Percentiles rank a stretch among this genome's conserved stretches.
phyloP scores from a whole-genome alignment of 1,284 basidiomycete genomes.

The Volvariella surrecta region DNA sequence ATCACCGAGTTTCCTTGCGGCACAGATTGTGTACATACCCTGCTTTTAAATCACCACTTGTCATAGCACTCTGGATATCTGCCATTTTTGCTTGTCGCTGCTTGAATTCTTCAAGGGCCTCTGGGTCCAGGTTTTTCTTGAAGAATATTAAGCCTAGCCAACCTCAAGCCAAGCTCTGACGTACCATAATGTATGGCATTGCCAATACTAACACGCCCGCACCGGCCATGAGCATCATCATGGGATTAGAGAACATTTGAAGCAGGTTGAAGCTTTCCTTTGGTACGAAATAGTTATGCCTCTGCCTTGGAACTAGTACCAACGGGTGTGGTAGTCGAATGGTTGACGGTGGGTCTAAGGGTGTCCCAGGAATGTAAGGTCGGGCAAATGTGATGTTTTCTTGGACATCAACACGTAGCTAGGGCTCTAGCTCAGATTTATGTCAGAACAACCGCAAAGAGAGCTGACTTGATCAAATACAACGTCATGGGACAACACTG shows the following conservation, averaged over 20 bases:
- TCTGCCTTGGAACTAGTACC: slow-evolving; percentile 40
- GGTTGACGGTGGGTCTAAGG: slow-evolving; percentile 49
- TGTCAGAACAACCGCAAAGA: slow-evolving; percentile 6
- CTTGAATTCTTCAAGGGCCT: slow-evolving; percentile 63
- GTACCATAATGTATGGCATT: slow-evolving; percentile 78
- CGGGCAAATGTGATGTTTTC: slow-evolving; percentile 41
- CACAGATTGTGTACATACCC: slow-evolving; percentile 33
- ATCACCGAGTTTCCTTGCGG: no score
- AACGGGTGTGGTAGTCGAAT: slow-evolving; percentile 63
- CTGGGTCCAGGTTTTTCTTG: slow-evolving; percentile 76
- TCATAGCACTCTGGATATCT: slow-evolving; percentile 48
- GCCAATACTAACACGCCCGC: slow-evolving; percentile 63
- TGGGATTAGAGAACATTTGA: slow-evolving; percentile 78
- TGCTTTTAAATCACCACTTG: slow-evolving; percentile 49
- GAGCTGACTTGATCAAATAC: slow-evolving; percentile 58
- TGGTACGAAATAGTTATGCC: slow-evolving; percentile 61
- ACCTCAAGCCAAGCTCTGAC: slow-evolving; percentile 13
- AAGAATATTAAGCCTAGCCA: slow-evolving; percentile 8
- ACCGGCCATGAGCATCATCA: slow-evolving; percentile 79
- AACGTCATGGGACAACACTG: slow-evolving; percentile 55
- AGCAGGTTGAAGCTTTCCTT: slow-evolving; percentile 67
- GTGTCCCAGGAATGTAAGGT: slow-evolving; percentile 60
- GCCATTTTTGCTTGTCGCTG: slow-evolving; percentile 57
- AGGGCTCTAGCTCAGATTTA: slow-evolving; percentile 6
- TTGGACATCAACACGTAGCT: slow-evolving; percentile 61